Conservation (phyloP, 352 stramenopile genomes). For the Phytopythium helicoides region DNA sequence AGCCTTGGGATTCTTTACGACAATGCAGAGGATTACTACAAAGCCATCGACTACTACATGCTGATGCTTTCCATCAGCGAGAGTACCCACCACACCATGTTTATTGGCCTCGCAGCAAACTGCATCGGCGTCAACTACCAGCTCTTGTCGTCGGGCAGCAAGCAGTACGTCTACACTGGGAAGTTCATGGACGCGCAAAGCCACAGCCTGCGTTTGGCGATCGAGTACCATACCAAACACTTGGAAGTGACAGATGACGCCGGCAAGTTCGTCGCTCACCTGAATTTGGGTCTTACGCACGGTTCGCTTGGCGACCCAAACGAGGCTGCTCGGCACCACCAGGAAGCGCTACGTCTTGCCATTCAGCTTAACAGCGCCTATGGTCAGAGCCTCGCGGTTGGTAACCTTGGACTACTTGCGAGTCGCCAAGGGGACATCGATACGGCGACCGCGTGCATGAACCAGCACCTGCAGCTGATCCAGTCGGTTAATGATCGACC, state of each 20-base stretch:
- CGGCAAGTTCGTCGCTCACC: constrained; percentile 83
- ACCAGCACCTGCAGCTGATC: constrained; percentile 89
- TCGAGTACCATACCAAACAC: constrained; percentile 77
- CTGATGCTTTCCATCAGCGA: constrained; percentile 85
- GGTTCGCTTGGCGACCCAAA: constrained; percentile 63
- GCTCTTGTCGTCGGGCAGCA: constrained; percentile 53
- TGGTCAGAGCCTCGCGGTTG: constrained; percentile 83
- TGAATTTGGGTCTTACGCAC: constrained; percentile 84
- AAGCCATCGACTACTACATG: constrained; percentile 84
- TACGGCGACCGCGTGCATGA: constrained; percentile 81
- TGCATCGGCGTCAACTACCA: constrained; percentile 90
- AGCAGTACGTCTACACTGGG: constrained; percentile 72
- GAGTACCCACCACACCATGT: constrained; percentile 72
- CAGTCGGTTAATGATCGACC: constrained; percentile 78
- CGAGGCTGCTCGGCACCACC: constrained; percentile 78
- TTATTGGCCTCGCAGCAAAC: constrained; percentile 77
- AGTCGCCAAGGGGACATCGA: constrained; percentile 80
- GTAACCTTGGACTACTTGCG: constrained; percentile 84
- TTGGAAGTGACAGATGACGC: constrained; percentile 76
- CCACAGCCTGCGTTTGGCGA: constrained; percentile 39
- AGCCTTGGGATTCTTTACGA: constrained; percentile 85
- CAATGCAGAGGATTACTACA: constrained; percentile 82
- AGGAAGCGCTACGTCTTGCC: constrained; percentile 82
- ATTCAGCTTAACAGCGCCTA: constrained; percentile 86
- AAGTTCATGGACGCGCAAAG: constrained; percentile 61